Base-by-base conservation (phyloP, 257 asterid species). In the Gentiana straminea region DNA sequence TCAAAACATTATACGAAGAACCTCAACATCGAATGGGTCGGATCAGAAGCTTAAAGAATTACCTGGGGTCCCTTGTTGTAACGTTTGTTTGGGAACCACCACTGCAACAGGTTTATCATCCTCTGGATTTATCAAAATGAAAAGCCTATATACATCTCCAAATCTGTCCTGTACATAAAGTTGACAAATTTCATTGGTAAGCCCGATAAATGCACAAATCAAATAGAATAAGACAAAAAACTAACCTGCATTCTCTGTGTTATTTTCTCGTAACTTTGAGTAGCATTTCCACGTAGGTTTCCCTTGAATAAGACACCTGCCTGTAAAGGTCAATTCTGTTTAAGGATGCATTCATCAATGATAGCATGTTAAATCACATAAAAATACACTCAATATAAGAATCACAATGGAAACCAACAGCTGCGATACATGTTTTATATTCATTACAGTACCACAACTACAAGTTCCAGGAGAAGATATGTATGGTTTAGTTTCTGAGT, bases 91-190 rank as follows among this genome's bases (percentile, higher is more conserved):
- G 32, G 98, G 98, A 55, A 91, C 94, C 67, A 91, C 98, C 77
- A 91, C 98, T 15, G 96, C 98, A 38, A 91, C 86, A 64, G 98
- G 96, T 70, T 84, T 81, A 79, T 91, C 96, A 70, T 87, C 98
- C 78, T 83, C 96, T 1, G 98, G 98, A 71, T 87, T 87, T 60
- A 76, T 64, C 63, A 91, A 77, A 72, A 91, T 95, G 77, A 91
- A 91, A 59, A 87, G 60, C 75, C 78, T 87, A 73, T 77, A 91
- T 45, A 55, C 70, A 73, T 82, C 95, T 69, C 94, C 98, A 64
- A 91, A 86, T 71, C 65, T 87, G 77, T 81, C 94, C 98, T 87
- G 94, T 50, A 75, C 58, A 74, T 57, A 61, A 64, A 62, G 70
- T 48, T 51, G 46, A 34, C 64, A 51, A 78, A 64, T 59, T 51